Conservation (phyloP, 225 moss, liverwort and hornwort species). For the Polytrichum formosum region DNA sequence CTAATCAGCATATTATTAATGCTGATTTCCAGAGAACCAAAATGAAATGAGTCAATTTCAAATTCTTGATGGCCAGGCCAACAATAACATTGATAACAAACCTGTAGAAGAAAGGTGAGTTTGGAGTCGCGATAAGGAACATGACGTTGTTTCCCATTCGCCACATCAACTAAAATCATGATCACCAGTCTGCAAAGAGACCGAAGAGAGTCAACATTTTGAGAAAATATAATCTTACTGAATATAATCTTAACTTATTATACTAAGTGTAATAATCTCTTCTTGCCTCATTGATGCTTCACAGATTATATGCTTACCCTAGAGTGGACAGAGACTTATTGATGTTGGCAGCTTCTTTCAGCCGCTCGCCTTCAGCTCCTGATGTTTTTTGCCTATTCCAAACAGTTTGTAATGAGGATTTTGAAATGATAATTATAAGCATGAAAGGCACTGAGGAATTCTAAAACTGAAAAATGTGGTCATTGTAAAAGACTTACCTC, state of each 20-base stretch:
- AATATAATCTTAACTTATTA: no score
- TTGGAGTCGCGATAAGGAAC: conserved; percentile 89
- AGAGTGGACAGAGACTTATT: conserved; percentile 85
- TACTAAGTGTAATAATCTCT: no score
- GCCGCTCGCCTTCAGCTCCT: conserved; percentile 77
- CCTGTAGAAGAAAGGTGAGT: conserved; percentile 83
- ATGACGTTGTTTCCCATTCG: conserved; percentile 79
- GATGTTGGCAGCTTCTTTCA: conserved; percentile 86
- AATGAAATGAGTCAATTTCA: no score
- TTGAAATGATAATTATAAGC: no score
- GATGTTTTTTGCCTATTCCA: conserved; percentile 62
- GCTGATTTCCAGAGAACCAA: no score
- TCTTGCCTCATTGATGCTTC: no score
- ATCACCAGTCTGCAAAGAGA: conserved; percentile 61
- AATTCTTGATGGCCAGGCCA: background rate
- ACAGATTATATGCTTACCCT: conserved; percentile 30
- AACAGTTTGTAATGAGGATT: no score
- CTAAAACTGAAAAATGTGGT: no score
- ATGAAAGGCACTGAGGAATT: no score
- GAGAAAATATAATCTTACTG: no score
- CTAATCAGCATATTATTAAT: no score
- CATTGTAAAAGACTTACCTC: conserved; percentile 37
- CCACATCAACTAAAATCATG: conserved; percentile 81
- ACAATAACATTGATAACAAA: conserved; percentile 2
- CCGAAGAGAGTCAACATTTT: no score